phyloP scores from a whole-genome alignment of 2,329 filamentous ascomycete genomes.

The Blastomyces silverae region DNA sequence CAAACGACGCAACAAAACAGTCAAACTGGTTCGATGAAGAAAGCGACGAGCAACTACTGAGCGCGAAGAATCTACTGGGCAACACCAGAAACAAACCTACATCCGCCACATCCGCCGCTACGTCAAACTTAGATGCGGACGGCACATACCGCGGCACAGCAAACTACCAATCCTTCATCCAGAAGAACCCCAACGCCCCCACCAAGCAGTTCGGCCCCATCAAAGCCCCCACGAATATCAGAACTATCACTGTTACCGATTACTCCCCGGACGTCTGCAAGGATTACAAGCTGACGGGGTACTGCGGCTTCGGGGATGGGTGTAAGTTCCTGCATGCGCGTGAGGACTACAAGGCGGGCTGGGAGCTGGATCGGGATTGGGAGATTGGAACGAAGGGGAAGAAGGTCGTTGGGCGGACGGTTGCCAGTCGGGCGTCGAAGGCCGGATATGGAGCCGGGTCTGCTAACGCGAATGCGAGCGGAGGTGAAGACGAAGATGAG shows the following conservation, averaged over 20 bases:
- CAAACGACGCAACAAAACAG: constrained; percentile 81
- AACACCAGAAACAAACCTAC: constrained; percentile 26
- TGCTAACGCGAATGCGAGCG: constrained; percentile 41
- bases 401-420: constrained; percentile 41
- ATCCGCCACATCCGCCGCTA: constrained; percentile 11
- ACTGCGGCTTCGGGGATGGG: constrained; percentile 63
- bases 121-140: constrained; percentile 38
- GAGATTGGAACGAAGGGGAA: constrained; percentile 63
- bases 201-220: constrained; percentile 69
- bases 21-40: constrained; percentile 82
- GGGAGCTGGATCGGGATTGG: constrained; percentile 94
- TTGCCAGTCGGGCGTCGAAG: constrained; percentile 43
- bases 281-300: constrained; percentile 78
- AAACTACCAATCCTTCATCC: constrained; percentile 66
- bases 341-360: constrained; percentile 72
- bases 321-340: constrained; percentile 64
- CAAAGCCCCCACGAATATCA: constrained; percentile 78
- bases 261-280: constrained; percentile 93
- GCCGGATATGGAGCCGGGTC: constrained; percentile 39
- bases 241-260: constrained; percentile 83
- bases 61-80: constrained; percentile 43
- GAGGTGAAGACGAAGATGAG: constrained; percentile 43
- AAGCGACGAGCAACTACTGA: constrained; percentile 39
- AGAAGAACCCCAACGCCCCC: constrained; percentile 70
- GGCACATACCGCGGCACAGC: constrained; percentile 72